A percentile compares a stretch with the other conserved stretches of the same genome.
Conservation (phyloP, 768 basidiomycete genomes). For the Serendipita sp. region DNA sequence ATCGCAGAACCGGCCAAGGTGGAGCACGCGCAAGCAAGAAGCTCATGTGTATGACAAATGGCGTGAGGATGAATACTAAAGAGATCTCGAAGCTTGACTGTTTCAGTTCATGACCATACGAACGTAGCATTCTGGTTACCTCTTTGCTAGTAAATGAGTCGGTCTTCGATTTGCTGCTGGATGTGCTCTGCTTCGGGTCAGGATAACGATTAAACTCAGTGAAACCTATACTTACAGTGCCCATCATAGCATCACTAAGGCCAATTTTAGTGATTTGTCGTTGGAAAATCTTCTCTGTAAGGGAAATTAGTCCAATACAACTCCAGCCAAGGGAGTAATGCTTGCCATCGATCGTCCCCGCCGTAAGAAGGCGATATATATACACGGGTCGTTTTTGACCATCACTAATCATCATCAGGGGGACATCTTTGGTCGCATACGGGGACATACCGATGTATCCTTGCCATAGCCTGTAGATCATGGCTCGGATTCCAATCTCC, state of each 20-base stretch:
- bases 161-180: conserved; percentile 41
- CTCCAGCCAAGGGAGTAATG: neutral
- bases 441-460: conserved; percentile 63
- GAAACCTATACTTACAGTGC: conserved; percentile 30
- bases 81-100: conserved; percentile 64
- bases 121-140: conserved; percentile 26
- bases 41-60: conserved; percentile 80
- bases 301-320: conserved; percentile 3
- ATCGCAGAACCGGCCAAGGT: conserved; percentile 6
- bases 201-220: neutral
- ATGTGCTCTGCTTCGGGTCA: conserved; percentile 12
- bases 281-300: conserved; percentile 75
- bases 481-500: conserved; percentile 93
- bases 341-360: conserved; percentile 78
- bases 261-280: conserved; percentile 90
- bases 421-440: conserved; percentile 7
- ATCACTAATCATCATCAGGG: conserved; percentile 36
- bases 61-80: conserved; percentile 74
- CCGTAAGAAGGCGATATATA: conserved; percentile 74
- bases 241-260: conserved; percentile 67
- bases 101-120: neutral
- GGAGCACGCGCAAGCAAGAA: conserved; percentile 65
- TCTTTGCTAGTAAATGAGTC: conserved; percentile 81
- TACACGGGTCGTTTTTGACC: conserved; percentile 85
- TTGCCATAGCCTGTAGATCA: conserved; percentile 93